Conservation (phyloP, 192 early-diverging fungal species). For the Haplosporangium gracile region DNA sequence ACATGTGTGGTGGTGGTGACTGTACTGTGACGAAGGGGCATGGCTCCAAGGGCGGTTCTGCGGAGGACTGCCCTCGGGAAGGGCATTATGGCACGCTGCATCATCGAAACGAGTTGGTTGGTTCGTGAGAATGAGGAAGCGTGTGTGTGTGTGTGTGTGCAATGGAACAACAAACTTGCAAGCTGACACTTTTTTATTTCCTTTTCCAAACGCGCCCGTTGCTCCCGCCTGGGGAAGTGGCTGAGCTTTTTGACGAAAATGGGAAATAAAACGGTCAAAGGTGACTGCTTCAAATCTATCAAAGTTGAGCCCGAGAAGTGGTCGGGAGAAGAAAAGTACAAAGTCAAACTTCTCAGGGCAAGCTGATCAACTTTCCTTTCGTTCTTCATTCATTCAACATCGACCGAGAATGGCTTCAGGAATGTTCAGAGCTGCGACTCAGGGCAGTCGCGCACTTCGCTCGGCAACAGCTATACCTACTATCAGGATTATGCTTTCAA, state of each 20-base stretch:
- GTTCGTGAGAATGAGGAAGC: background rate
- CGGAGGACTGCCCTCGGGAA: conserved; percentile 27
- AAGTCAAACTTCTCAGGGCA: background rate
- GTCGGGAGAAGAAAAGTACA: background rate
- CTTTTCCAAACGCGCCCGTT: background rate
- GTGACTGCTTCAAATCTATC: background rate
- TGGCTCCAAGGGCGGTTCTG: background rate
- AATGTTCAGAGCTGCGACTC: conserved; percentile 37
- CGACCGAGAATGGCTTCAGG: conserved; percentile 26
- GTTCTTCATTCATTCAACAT: background rate
- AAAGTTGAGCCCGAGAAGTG: background rate
- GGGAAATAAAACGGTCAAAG: too few species aligned
- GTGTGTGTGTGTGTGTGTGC: background rate
- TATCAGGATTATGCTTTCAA: background rate
- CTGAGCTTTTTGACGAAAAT: background rate
- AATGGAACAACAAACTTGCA: background rate
- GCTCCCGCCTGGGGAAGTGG: background rate
- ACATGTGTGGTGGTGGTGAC: background rate
- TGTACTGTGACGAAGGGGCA: background rate
- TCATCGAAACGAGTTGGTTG: background rate
- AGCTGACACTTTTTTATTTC: background rate
- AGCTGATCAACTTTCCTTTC: background rate
- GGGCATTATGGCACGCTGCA: conserved; percentile 27
- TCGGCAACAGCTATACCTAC: background rate
- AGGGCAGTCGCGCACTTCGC: conserved; percentile 3